Evolutionary conservation across 2,329 filamentous ascomycete genomes (phyloP), one percentile per base, ranked within the genome.

Genomic region (Aspergillus brunneoviolaceus): DNA sequence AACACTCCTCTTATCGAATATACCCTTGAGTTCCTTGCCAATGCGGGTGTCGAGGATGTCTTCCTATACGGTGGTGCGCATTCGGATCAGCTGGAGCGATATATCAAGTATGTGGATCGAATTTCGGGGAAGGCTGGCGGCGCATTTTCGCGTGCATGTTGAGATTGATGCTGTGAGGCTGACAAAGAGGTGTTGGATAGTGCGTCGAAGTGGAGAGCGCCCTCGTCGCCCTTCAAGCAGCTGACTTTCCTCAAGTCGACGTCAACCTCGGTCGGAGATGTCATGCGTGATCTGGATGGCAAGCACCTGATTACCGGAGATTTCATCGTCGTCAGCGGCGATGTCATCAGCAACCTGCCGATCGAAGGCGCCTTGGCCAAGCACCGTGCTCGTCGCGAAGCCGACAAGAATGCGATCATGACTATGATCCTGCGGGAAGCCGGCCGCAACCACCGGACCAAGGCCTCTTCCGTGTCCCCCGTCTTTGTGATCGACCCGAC

Each of bases 1-100:
- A 98, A 98, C 76, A 93, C 89, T 1, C 94, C 95, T 39, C 82
- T 99, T 64, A 96, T 99, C 78, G 95, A 99, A 77, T 98, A 99
- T 76, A 98, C 94, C 4, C 87, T 98, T 70, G 93, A 98, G 73
- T 98, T 96, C 71, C 87, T 99, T 0, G 92, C 92, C 65, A 94
- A 94, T 84, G 92, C 95, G 60, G 92, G 93, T 60, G 92, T 98
- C n/a, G 88, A 95, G 68, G 91, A 97, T 66, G 90, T 98, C 57
- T 96, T 90, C 74, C 85, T 99, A 60, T 98, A 97, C 79, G 94
- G 90, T 69, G 91, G 92, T 61, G 88, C 91, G 29, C 92, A 97
- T 74, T 90, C 89, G 31, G 89, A 95, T 60, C 87, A 92, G 74
- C 85, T 99, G 58, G 93, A 98, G 78, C 84, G 86, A 65, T 96